These are phyloP conservation scores for Gautieria morchelliformis DNA, from an alignment of 768 basidiomycete genomes.

Conservation along the genomic window DNA sequence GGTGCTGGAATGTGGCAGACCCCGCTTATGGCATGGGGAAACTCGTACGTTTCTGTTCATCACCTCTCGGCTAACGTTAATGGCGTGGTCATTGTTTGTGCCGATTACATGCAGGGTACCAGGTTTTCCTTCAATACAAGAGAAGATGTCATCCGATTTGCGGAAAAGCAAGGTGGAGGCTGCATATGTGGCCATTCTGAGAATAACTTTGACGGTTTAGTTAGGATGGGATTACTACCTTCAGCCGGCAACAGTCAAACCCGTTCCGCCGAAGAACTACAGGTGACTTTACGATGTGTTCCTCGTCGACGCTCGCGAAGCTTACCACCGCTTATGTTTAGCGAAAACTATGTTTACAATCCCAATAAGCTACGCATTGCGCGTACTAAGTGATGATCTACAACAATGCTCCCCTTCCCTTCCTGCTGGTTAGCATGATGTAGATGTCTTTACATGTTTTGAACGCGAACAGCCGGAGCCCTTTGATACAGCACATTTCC, in stretches of 20 bases:
- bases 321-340: background rate
- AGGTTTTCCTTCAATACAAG: conserved; percentile 73
- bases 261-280: conserved; percentile 80
- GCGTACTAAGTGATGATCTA: conserved; percentile 63
- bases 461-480: no score
- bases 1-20: conserved; percentile 96
- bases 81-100: conserved; percentile 32
- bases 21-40: conserved; percentile 94
- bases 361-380: conserved; percentile 70
- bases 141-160: conserved; percentile 89
- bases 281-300: conserved; percentile 19
- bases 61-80: background rate
- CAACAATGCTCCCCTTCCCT: background rate
- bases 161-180: conserved; percentile 84
- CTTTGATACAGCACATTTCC: no score
- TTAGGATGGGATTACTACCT: conserved; percentile 93
- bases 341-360: conserved; percentile 82
- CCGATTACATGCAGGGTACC: conserved; percentile 94
- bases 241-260: conserved; percentile 50
- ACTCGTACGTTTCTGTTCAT: conserved; percentile 53
- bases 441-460: no score
- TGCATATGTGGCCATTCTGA: background rate
- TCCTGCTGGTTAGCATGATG: no score
- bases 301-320: background rate
- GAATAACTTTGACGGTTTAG: conserved; percentile 3